Conservation (phyloP, 352 stramenopile genomes). For the Thalassiosira livingstoniorum region DNA sequence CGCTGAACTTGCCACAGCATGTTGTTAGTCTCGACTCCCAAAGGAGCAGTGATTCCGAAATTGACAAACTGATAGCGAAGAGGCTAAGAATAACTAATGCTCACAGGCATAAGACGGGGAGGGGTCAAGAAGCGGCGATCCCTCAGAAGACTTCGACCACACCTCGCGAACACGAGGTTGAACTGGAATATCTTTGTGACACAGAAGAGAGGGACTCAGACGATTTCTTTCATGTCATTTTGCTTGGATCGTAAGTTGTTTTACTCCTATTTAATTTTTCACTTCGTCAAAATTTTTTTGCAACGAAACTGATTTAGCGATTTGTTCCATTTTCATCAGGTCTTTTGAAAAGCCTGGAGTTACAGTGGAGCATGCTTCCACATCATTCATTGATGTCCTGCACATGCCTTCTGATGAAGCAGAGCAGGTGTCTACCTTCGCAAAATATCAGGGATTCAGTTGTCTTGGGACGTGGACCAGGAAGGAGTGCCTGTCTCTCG, state of each 20-base stretch:
- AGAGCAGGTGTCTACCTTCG: neutral
- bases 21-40: neutral
- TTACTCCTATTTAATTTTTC: no score
- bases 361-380: neutral
- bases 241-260: slow-evolving; percentile 7
- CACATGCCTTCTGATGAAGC: neutral
- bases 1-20: neutral
- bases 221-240: slow-evolving; percentile 5
- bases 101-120: neutral
- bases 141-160: no score
- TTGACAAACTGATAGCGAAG: slow-evolving; percentile 6
- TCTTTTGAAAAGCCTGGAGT: neutral
- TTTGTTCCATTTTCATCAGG: neutral
- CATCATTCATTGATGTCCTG: neutral
- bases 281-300: neutral
- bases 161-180: neutral
- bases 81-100: neutral
- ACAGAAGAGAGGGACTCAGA: neutral
- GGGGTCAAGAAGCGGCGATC: neutral
- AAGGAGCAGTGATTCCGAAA: neutral
- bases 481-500: neutral
- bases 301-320: neutral
- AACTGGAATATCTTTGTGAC: slow-evolving; percentile 8
- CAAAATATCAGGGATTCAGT: neutral
- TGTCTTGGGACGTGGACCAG: neutral